These are phyloP conservation scores for Marasmius sp. DNA, from an alignment of 1,284 basidiomycete species.

Conservation along the genomic window DNA sequence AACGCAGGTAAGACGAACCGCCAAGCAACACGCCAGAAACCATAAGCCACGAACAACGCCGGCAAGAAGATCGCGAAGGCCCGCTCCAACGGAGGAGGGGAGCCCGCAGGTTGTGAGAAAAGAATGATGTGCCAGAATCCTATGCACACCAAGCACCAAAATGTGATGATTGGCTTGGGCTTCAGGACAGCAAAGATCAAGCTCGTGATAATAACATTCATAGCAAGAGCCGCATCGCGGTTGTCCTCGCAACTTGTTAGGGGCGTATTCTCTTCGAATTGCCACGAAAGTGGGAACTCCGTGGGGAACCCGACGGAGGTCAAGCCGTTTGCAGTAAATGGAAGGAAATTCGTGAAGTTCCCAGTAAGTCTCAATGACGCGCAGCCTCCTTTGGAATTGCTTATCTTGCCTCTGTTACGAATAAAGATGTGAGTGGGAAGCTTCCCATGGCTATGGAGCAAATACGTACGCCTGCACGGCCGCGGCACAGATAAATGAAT, in stretches of 20 bases:
- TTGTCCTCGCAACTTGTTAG: constrained; percentile 71
- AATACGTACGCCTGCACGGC: constrained; percentile 76
- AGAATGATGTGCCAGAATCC: constrained; percentile 87
- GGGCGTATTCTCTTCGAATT: constrained; percentile 37
- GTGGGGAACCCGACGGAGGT: constrained; percentile 73
- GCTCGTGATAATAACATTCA: constrained; percentile 69
- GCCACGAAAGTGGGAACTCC: constrained; percentile 63
- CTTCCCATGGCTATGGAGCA: constrained; percentile 2
- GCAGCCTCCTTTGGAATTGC: constrained; percentile 72
- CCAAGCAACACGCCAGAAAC: constrained; percentile 76
- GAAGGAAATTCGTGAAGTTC: constrained; percentile 69
- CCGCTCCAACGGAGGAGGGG: constrained; percentile 66
- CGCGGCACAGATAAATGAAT: constrained; percentile 84
- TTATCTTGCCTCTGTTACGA: constrained; percentile 61
- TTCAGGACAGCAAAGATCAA: constrained; percentile 73
- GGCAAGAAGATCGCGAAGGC: constrained; percentile 82
- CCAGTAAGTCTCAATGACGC: constrained; percentile 69
- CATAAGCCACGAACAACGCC: constrained; percentile 76
- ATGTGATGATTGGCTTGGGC: constrained; percentile 69
- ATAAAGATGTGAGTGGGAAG: constrained; percentile 8
- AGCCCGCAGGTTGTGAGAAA: constrained; percentile 74
- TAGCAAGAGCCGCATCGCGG: constrained; percentile 64
- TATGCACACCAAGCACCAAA: constrained; percentile 79
- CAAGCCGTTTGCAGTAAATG: constrained; percentile 62
- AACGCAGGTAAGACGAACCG: constrained; percentile 78